Evolutionary conservation across 2,329 filamentous ascomycete species (phyloP), one percentile per base, ranked within the genome.

Genomic region (Juglanconis oblonga): DNA sequence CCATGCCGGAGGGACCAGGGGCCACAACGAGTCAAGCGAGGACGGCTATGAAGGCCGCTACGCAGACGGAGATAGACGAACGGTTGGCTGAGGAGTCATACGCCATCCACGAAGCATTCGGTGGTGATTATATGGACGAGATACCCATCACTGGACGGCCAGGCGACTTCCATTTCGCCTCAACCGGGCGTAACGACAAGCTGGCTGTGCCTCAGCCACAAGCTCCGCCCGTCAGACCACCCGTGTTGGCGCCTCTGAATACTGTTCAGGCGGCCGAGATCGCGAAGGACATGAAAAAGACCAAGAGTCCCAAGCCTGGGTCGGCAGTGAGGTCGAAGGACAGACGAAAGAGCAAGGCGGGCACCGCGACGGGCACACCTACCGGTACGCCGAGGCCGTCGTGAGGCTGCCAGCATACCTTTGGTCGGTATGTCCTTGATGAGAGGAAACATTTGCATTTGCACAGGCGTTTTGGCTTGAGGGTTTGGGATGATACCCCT

Each of bases 71-170:
- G 1, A 70, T 81, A 3, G 76, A 82, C 61, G 64, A 71, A 4
- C 76, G 79, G 13, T 71, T 83, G 3, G 77, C 85, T 2, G 83
- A 87, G 65, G 83, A 87, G 66, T 82, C 85, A 0, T 81, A 86
- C 63, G 72, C 77, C 65, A 77, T 84, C 45, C 83, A 86, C 65
- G 76, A 84, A 71, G 79, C 78, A 63, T 84, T 82, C 65, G 86
- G 85, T 42, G 81, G 84, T 52, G 85, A 88, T 64, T 88, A 86
- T 68, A 83, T 88, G 72, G 84, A 89, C 71, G 84, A 88, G 70
- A 88, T 87, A 65, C 85, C 86, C 47, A 88, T 89, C 66, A 87
- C 85, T 0, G 86, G 87, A 52, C 79, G 81, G 35, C 86, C 86
- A 1, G 86, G 86, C 53, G 84, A 86, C 57, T 89, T 88, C 71